These are phyloP conservation scores for Parietaria judaica DNA, from an alignment of 306 rosid species.

Conservation along the genomic window DNA sequence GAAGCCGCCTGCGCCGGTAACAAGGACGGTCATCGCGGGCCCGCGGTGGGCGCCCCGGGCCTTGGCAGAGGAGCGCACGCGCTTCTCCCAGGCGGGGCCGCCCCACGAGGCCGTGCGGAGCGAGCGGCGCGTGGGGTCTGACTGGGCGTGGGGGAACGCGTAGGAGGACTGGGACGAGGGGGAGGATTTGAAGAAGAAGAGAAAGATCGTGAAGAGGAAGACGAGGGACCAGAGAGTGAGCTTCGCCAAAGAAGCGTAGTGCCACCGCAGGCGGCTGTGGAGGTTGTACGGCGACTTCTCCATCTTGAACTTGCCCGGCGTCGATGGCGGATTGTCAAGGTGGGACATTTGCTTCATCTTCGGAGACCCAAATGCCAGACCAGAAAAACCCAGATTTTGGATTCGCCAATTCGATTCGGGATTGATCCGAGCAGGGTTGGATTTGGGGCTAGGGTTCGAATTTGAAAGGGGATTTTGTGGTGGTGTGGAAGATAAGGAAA, in stretches of 20 bases:
- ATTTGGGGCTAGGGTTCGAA: constrained; percentile 25
- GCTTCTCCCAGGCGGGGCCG: constrained; percentile 85
- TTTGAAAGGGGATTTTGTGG: constrained; percentile 11
- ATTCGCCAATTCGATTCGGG: neutral
- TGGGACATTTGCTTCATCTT: constrained; percentile 62
- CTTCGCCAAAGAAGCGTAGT: constrained; percentile 55
- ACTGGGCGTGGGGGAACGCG: constrained; percentile 12
- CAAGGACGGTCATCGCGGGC: constrained; percentile 43
- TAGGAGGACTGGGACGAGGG: constrained; percentile 31
- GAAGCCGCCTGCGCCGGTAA: constrained; percentile 89
- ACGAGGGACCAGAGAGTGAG: constrained; percentile 69
- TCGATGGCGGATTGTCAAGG: constrained; percentile 66
- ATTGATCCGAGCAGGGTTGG: neutral
- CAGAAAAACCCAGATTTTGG: neutral
- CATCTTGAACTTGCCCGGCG: constrained; percentile 94
- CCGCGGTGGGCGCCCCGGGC: constrained; percentile 54
- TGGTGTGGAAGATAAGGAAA: constrained; percentile 25
- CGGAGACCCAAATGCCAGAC: neutral
- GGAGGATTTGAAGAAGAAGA: constrained; percentile 66
- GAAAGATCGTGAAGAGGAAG: constrained; percentile 65
- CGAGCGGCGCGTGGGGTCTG: constrained; percentile 77
- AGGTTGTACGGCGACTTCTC: constrained; percentile 68
- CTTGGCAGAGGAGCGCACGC: constrained; percentile 59
- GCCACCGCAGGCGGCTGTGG: constrained; percentile 62
- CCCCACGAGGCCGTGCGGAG: constrained; percentile 71